phyloP scores from a whole-genome alignment of 495 filamentous ascomycete genomes.

The Terfezia boudieri region DNA sequence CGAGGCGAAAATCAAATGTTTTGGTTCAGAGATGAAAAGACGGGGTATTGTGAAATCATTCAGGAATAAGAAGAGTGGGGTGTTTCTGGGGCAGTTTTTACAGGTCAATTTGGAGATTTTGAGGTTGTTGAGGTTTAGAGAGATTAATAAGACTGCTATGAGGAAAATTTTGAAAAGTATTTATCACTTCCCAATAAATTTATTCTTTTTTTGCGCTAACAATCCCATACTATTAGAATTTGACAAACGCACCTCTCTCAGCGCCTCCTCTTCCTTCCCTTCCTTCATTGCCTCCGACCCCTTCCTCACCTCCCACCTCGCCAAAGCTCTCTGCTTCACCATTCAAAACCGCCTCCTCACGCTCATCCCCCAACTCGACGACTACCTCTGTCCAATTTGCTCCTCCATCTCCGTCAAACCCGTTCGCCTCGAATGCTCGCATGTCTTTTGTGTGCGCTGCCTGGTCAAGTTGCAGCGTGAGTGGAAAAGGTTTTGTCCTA shows the following conservation, averaged over 20 bases:
- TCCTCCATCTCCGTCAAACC: constrained; percentile 42
- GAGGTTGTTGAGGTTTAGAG: constrained; percentile 46
- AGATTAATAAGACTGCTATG: constrained; percentile 46
- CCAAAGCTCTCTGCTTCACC: constrained; percentile 43
- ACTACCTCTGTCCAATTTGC: constrained; percentile 58
- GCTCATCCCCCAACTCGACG: constrained; percentile 45
- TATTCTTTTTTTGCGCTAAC: not conserved
- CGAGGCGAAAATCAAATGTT: constrained; percentile 33
- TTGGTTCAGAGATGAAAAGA: constrained; percentile 31
- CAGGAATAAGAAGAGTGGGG: constrained; percentile 32
- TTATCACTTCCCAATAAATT: constrained; percentile 3
- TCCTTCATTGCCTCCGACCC: constrained; percentile 26
- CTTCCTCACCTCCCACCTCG: constrained; percentile 33
- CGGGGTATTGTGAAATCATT: constrained; percentile 31
- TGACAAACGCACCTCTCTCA: constrained; percentile 51
- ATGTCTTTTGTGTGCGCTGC: constrained; percentile 53
- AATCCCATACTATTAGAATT: constrained; percentile 32
- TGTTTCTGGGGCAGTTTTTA: constrained; percentile 38
- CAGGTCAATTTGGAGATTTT: constrained; percentile 40
- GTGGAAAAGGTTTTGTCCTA: constrained; percentile 36
- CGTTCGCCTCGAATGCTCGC: constrained; percentile 38
- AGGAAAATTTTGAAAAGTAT: constrained; percentile 58
- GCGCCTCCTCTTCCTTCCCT: constrained; percentile 32
- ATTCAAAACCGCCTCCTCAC: constrained; percentile 39
- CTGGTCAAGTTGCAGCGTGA: constrained; percentile 45